These are phyloP conservation scores for Crithidia bombi DNA, from an alignment of 208 protist species.

Conservation along the genomic window DNA sequence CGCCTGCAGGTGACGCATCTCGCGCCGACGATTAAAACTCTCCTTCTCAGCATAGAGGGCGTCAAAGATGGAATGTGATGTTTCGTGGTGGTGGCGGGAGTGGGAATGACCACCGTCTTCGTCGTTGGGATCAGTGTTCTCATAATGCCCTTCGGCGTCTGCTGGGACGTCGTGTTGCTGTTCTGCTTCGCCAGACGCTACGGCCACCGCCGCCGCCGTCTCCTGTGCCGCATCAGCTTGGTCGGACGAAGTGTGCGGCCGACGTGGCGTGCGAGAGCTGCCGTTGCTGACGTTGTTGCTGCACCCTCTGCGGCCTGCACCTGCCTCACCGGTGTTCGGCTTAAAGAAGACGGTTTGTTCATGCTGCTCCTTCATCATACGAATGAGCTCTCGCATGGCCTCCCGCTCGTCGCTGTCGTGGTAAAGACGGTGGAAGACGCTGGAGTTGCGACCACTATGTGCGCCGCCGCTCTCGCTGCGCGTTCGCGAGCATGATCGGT, in stretches of 20 bases:
- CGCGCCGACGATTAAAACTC: conserved; percentile 34
- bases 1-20: conserved; percentile 24
- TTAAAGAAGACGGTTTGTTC: conserved; percentile 36
- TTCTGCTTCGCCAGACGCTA: neutral
- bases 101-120: neutral
- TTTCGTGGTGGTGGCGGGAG: neutral
- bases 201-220: conserved; percentile 20
- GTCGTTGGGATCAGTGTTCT: neutral
- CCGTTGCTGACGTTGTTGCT: neutral
- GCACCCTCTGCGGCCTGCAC: too few species aligned
- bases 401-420: conserved; percentile 36
- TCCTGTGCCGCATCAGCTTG: neutral
- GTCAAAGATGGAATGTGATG: conserved; percentile 30
- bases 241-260: neutral
- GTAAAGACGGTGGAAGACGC: conserved; percentile 47
- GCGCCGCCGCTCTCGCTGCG: conserved; percentile 1
- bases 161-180: neutral
- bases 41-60: conserved; percentile 38
- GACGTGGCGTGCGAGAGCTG: conserved; percentile 2
- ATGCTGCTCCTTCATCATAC: conserved; percentile 37
- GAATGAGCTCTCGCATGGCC: conserved; percentile 33
- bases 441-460: conserved; percentile 6
- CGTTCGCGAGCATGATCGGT: neutral
- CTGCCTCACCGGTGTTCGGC: conserved; percentile 7
- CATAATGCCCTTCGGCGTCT: neutral